phyloP scores from a whole-genome alignment of 768 basidiomycete genomes.

The Russula brevipes region DNA sequence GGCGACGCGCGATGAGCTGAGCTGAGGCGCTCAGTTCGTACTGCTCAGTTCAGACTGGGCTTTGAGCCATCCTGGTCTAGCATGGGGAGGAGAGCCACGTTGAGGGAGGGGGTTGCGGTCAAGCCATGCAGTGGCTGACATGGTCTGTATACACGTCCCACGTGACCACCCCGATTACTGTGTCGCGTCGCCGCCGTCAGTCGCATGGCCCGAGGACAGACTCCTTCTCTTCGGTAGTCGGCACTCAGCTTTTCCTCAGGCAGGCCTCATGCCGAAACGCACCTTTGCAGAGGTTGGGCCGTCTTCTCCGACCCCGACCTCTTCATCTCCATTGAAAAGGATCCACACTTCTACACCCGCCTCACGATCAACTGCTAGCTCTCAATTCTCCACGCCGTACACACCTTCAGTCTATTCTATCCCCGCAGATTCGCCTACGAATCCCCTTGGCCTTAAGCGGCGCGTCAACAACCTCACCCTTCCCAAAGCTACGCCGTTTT shows the following conservation, averaged over 20 bases:
- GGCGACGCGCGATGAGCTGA: neutral
- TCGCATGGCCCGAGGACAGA: too few relatives aligned
- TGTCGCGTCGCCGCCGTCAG: too few relatives aligned
- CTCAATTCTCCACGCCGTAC: slow-evolving; percentile 31
- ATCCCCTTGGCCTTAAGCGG: slow-evolving; percentile 60
- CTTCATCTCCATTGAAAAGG: slow-evolving; percentile 16
- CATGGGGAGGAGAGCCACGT: too few relatives aligned
- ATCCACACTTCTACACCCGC: slow-evolving; percentile 16
- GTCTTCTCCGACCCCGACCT: neutral
- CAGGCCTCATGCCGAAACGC: slow-evolving; percentile 10
- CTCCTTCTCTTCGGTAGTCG: too few relatives aligned
- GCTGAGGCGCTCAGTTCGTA: neutral
- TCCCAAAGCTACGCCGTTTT: slow-evolving; percentile 45
- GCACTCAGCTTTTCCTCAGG: too few relatives aligned
- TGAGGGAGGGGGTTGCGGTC: too few relatives aligned
- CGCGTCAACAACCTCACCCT: slow-evolving; percentile 33
- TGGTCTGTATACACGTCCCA: too few relatives aligned
- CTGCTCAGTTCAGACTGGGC: neutral
- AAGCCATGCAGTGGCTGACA: too few relatives aligned
- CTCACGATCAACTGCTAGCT: slow-evolving; percentile 12
- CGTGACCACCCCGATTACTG: too few relatives aligned
- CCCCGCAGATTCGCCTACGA: slow-evolving; percentile 65
- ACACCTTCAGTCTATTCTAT: slow-evolving; percentile 34
- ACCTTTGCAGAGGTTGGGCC: slow-evolving; percentile 4
- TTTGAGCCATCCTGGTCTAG: too few relatives aligned